These are phyloP conservation scores for Abrus pulchellus DNA, from an alignment of 306 rosid species.

Conservation along the genomic window DNA sequence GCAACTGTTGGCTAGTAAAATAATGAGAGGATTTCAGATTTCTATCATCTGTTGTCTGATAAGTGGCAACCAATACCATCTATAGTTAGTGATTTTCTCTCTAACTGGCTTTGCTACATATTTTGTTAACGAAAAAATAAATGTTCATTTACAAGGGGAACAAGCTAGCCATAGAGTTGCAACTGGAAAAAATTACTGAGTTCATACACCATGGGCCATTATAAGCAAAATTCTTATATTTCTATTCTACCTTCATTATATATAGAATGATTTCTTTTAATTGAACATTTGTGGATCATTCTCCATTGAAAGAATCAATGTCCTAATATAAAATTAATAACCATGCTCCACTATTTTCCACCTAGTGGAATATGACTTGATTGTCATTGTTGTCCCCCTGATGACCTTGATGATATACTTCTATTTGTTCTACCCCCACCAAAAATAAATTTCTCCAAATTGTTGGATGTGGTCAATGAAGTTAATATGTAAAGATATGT, in stretches of 20 bases:
- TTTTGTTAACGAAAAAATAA: slow-evolving; percentile 8
- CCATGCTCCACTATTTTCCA: slow-evolving; percentile 4
- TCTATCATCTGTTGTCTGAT: slow-evolving; percentile 34
- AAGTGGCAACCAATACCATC: slow-evolving; percentile 8
- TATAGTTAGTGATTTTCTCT: slow-evolving; percentile 13
- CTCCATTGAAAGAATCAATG: slow-evolving; percentile 24
- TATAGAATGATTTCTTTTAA: slow-evolving; percentile 9
- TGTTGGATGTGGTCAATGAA: background rate
- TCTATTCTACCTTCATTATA: slow-evolving; percentile 9
- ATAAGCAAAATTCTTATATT: slow-evolving; percentile 26
- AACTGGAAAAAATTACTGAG: background rate
- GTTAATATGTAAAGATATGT: background rate
- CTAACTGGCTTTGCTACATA: slow-evolving; percentile 18
- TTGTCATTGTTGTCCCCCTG: background rate
- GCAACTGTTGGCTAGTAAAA: slow-evolving; percentile 94
- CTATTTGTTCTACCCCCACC: background rate
- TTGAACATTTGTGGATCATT: slow-evolving; percentile 14
- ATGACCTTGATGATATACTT: background rate
- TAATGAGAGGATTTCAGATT: slow-evolving; percentile 56
- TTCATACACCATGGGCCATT: background rate
- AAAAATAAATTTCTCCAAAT: background rate
- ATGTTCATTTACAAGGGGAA: background rate
- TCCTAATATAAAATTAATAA: background rate
- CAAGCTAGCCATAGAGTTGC: slow-evolving; percentile 20
- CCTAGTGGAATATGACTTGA: slow-evolving; percentile 23